Percentiles rank a stretch among this genome's conserved stretches.
Evolutionary conservation across 345 rosid species (phyloP).

Genomic region (Populus ilicifolia): DNA sequence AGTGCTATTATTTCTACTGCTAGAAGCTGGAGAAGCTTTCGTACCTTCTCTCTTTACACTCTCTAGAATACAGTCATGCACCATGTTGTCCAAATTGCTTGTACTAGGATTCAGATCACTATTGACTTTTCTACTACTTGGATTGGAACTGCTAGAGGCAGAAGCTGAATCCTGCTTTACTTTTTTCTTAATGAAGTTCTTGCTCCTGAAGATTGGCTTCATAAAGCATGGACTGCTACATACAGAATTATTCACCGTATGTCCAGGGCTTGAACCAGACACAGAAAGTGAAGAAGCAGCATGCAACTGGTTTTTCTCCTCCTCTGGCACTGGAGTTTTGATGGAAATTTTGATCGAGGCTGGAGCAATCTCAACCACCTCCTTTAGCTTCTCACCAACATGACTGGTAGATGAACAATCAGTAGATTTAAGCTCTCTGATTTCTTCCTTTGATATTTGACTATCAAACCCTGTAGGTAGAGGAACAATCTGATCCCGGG

Average conservation of each 20-base stretch:
- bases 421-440: conserved; percentile 10
- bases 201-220: conserved; percentile 53
- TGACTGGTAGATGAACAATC: conserved; percentile 20
- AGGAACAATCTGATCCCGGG: conserved; percentile 10
- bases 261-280: conserved; percentile 21
- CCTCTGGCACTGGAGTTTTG: conserved; percentile 21
- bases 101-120: conserved; percentile 34
- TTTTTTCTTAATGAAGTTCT: conserved; percentile 53
- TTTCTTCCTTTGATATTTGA: conserved; percentile 20
- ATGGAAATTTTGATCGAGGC: conserved; percentile 19
- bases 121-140: conserved; percentile 20
- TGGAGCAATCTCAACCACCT: conserved; percentile 20
- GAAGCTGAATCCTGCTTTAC: conserved; percentile 35
- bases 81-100: conserved; percentile 26
- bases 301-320: conserved; percentile 33
- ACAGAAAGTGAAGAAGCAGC: conserved; percentile 21
- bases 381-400: conserved; percentile 10
- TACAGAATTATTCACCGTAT: conserved; percentile 25
- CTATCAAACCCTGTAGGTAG: conserved; percentile 7
- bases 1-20: conserved; percentile 28
- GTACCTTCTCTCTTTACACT: conserved; percentile 33
- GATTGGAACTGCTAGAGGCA: conserved; percentile 30
- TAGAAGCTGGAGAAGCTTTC: conserved; percentile 37
- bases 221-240: conserved; percentile 32
- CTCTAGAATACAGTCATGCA: conserved; percentile 13